Percentiles rank a stretch among this genome's conserved stretches.
phyloP scores from a whole-genome alignment of 306 rosid species.

The Quercus mongolica region DNA sequence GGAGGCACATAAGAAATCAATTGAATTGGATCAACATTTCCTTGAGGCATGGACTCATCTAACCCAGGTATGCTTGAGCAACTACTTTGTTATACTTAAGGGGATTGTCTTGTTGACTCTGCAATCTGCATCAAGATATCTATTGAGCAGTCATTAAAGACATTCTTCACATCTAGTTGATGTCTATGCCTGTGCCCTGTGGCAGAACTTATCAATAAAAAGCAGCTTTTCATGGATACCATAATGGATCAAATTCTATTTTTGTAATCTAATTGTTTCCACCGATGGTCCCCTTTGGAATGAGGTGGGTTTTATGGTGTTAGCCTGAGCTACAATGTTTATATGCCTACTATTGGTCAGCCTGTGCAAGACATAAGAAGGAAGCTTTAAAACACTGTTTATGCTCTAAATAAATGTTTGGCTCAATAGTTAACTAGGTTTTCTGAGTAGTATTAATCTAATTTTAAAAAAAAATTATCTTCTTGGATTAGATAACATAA shows the following conservation, averaged over 20 bases:
- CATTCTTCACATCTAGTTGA: neutral
- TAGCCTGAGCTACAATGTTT: neutral
- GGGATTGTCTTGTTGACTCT: neutral
- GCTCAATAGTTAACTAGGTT: neutral
- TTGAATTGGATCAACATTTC: constrained; percentile 66
- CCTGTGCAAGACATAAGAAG: neutral
- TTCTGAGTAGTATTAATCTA: neutral
- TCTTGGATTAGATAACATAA: neutral
- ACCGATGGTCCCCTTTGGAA: neutral
- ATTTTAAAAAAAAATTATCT: neutral
- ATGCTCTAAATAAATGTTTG: neutral
- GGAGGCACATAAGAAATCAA: constrained; percentile 79
- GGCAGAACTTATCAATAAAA: neutral
- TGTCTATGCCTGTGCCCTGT: neutral
- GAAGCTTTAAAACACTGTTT: neutral
- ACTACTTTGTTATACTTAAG: constrained; percentile 13
- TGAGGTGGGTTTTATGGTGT: neutral
- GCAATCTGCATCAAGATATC: neutral
- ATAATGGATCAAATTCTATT: neutral
- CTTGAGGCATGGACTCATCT: constrained; percentile 90
- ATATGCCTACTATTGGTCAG: neutral
- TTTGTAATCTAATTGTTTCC: neutral
- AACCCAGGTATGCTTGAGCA: constrained; percentile 55
- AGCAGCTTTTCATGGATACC: neutral
- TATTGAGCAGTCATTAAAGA: neutral